Base-by-base conservation (phyloP, 2,329 filamentous ascomycete genomes). In the Pseudopyricularia cyperi region DNA sequence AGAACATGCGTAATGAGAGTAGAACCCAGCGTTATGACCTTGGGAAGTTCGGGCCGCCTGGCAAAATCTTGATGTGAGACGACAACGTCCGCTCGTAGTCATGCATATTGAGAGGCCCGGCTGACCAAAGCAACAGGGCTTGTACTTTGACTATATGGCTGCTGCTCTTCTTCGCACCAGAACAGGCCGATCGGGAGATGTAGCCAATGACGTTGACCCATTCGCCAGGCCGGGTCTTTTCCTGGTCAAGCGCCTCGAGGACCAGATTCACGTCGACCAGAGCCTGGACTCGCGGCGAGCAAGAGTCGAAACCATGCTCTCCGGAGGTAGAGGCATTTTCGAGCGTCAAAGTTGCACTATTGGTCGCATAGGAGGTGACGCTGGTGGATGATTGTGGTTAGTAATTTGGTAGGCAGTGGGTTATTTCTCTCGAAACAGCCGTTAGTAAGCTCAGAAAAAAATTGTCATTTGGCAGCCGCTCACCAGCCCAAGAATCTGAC, bases 131-230 rank as follows among this genome's bases (percentile, higher is more conserved):
- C 60, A 89, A 71, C 46, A 93, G 65, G 1, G 87, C 89, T 62
- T 95, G 87, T 17, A 95, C 71, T 53, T 69, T 61, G 28, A 75
- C 66, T 15, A 14, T 7, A 7, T 39, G 46, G 8, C 46, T 53
- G 54, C 50, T 33, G 48, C 44, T 53, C 52, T 34, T 52, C 44
- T 35, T 47, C 6, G 52, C 39, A 35, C 44, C 15, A 26, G 32
- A 8, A 34, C 32, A 55, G 30, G 55, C 51, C 54, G 56, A 46
- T 59, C 50, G 44, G 63, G 71, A 74, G 52, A 90, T 72, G 64
- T 94, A 94, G 6, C 90, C 91, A 57, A 96, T 79, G 3, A 96
- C 75, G 63, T 96, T 95, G 49, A 96, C 67, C 89, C 90, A 96
- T 54, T 84, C 76, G n/a, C 91, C 91, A 26, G 85, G 69, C 50